Evolutionary conservation across 2,329 filamentous ascomycete species (phyloP).

Genomic region (Alternaria solani): DNA sequence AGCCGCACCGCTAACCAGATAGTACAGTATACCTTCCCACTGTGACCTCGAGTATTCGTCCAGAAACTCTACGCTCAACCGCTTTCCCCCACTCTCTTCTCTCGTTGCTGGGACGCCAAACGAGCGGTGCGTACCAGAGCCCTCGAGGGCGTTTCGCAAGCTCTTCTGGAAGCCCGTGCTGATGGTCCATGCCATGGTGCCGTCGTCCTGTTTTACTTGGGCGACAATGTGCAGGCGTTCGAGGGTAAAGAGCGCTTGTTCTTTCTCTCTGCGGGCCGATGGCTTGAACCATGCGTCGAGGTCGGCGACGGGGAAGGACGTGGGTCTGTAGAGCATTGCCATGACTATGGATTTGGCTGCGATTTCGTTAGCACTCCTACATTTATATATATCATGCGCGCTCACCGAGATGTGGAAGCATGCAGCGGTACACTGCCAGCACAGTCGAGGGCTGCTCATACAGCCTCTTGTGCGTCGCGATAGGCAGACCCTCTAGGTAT

Average conservation of each 20-base stretch:
- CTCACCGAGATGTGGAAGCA: conserved; percentile 88
- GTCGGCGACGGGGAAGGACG: conserved; percentile 78
- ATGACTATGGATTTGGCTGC: conserved; percentile 94
- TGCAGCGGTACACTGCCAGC: conserved; percentile 94
- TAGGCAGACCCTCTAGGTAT: conserved; percentile 90
- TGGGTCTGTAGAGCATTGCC: conserved; percentile 89
- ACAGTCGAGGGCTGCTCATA: conserved; percentile 97
- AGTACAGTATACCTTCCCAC: conserved; percentile 97
- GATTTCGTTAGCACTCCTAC: conserved; percentile 7
- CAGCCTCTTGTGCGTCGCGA: conserved; percentile 86
- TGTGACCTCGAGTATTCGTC: conserved; percentile 86
- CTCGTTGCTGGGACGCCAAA: conserved; percentile 86
- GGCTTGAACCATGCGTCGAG: conserved; percentile 87
- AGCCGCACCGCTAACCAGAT: conserved; percentile 83
- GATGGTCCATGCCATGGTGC: conserved; percentile 76
- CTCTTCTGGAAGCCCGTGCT: conserved; percentile 84
- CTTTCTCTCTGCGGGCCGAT: conserved; percentile 74
- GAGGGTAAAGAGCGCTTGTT: conserved; percentile 82
- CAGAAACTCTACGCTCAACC: conserved; percentile 75
- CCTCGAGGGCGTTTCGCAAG: conserved; percentile 84
- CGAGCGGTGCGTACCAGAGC: conserved; percentile 82
- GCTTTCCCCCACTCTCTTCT: conserved; percentile 65
- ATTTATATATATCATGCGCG: background rate
- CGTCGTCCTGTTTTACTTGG: conserved; percentile 61
- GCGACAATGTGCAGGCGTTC: conserved; percentile 86